Base-by-base conservation (phyloP, 371 early-diverging fungal genomes). In the Mucor lusitanicus region DNA sequence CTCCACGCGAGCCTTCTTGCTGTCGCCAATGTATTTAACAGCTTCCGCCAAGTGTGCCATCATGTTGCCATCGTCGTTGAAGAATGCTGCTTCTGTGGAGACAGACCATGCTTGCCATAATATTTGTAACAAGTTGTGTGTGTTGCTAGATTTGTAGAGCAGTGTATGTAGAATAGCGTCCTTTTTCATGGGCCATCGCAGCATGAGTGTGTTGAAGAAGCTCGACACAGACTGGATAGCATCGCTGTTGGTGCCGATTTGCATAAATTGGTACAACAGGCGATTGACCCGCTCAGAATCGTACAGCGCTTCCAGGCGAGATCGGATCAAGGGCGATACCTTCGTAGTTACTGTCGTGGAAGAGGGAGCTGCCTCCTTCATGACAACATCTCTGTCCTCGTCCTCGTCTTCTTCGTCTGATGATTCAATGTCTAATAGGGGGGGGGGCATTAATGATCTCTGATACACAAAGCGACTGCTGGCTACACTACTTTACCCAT, bases 101-200 rank as follows among this genome's bases (percentile, higher is more conserved):
- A 6, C 19, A 0, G 61, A 63, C 82, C 82, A 82, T 15, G 74
- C 40, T 11, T 71, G 46, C 78, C 79, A 82, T 21, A 82, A 53
- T 1, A 74, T n/a, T 8, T 76, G 74, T 9, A 72, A 15, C 3
- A 79, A 28, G 40, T 71, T 60, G 15, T 39, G 64, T 0, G 59
- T 46, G 1, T 59, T 48, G 1, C 9, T 11, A 4, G 62, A 63
- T 61, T 83, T 83, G 63, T 84, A 90, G 15, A 88, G 70, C 17
- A 91, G 58, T 6, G 73, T 80, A 59, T 77, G 85, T 27, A 89
- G 70, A 19, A 92, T 77, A 13, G 71, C 70, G 40, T 78, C 79
- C 65, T 86, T 91, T 39, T 85, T 76, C 1, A 77, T 68, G 3
- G 88, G 86, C 82, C 90, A 89, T 17, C 85, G 76, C 11, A 81